Conservation (phyloP, 2,329 filamentous ascomycete species). For the Pseudocercospora musae region DNA sequence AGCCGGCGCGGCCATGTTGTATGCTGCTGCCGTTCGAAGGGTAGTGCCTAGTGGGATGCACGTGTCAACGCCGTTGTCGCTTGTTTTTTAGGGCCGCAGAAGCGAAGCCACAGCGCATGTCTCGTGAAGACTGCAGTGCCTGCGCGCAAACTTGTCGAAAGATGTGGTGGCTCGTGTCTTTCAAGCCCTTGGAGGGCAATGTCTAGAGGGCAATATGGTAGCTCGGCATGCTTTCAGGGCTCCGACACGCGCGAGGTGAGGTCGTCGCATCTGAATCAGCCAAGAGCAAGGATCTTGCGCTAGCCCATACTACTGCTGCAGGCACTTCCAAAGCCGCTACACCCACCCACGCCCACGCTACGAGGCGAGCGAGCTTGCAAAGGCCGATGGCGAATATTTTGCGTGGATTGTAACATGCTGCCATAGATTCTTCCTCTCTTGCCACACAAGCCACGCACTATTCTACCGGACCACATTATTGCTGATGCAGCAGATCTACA, state of each 20-base stretch:
- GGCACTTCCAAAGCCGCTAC: background rate
- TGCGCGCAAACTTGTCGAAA: background rate
- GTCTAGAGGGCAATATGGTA: background rate
- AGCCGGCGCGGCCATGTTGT: constrained; percentile 28
- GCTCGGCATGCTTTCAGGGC: background rate
- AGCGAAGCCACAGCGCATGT: background rate
- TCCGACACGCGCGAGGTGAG: background rate
- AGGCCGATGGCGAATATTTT: background rate
- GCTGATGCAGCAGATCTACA: background rate
- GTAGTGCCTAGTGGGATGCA: background rate
- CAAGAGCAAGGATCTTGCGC: background rate
- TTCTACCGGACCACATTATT: background rate
- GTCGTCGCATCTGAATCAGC: background rate
- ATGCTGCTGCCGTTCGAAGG: background rate
- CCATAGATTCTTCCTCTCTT: background rate
- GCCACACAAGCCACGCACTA: too few relatives aligned
- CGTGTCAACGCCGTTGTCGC: background rate
- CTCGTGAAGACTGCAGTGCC: background rate
- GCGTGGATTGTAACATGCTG: background rate
- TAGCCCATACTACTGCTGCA: background rate
- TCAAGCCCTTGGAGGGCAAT: background rate
- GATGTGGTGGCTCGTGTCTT: background rate
- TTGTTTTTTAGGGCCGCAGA: background rate
- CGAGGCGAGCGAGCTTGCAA: too few relatives aligned
- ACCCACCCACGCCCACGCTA: background rate